phyloP scores from a whole-genome alignment of 202 grass and related monocot species.

The Brachypodium distachyon region DNA sequence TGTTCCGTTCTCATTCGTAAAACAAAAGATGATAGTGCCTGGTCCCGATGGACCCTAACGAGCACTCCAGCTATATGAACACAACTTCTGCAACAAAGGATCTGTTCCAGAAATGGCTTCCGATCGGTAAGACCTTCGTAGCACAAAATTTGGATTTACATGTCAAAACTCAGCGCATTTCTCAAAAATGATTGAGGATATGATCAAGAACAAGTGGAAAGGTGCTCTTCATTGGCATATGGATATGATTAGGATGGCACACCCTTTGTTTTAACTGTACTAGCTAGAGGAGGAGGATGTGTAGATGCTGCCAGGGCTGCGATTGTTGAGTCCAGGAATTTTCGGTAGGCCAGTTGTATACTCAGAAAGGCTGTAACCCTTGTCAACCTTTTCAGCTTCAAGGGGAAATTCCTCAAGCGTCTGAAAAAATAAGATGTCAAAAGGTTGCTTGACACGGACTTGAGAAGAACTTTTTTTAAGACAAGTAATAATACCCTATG shows the following conservation, averaged over 20 bases:
- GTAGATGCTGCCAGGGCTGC: slow-evolving; percentile 10
- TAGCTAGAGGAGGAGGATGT: slow-evolving; percentile 29
- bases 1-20: no score
- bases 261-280: slow-evolving; percentile 21
- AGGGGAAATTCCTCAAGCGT: slow-evolving; percentile 70
- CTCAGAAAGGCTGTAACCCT: slow-evolving; percentile 31
- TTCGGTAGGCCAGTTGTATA: slow-evolving; percentile 50
- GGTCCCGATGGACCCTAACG: not conserved
- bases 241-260: not conserved
- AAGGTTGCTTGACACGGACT: not conserved
- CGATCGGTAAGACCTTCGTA: not conserved
- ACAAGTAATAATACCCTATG: slow-evolving; percentile 48
- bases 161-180: not conserved
- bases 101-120: not conserved
- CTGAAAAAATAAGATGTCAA: slow-evolving; percentile 44
- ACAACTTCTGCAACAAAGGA: not conserved
- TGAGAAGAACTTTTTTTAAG: not conserved
- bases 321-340: slow-evolving; percentile 28
- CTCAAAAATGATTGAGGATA: not conserved
- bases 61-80: not conserved
- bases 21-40: not conserved
- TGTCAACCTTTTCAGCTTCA: slow-evolving; percentile 77
- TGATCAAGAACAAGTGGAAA: not conserved
- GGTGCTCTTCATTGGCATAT: not conserved
- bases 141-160: slow-evolving; percentile 16